Evolutionary conservation across 306 rosid species (phyloP), one percentile per base, ranked within the genome.

Genomic region (Vigna trinervia): DNA sequence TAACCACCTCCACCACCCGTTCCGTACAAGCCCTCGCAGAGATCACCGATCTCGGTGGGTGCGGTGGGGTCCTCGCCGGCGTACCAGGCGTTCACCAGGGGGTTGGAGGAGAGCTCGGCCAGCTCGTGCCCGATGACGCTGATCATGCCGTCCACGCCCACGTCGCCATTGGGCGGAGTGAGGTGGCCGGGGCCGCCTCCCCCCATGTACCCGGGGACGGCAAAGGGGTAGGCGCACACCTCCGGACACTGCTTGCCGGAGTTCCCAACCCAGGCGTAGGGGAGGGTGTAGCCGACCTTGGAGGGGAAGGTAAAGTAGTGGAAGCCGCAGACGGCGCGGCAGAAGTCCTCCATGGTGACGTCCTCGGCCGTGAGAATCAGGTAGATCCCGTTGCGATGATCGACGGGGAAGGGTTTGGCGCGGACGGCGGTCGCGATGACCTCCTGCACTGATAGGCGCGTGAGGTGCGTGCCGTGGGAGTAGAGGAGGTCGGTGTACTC

Each of bases 31-130:
- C 97, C 98, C 78, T 94, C 98, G 5, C 98, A 94, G 52, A 94
- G 28, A 4, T 94, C 98, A 2, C 97, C 96, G 17, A 94, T 90
- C 88, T 94, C 98, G 59, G 96, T 91, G 41, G 98, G 98, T 5
- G 98, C 96, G 39, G 98, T 91, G 0, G 98, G 98, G 20, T 94
- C 98, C 79, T 91, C 97, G 1, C 98, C 98, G 1, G 98, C 98
- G 67, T 94, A 94, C 98, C 97, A 93, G 2, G 98, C 98, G 13
- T 93, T 93, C 15, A 93, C 88, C 36, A 85, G 23, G 17, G 88
- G 88, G 28, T 85, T 85, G 5, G 88, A 85, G 0, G 88, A 81
- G 1, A 85, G 78, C 70, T 85, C 88, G 15, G 88, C 88, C 34
- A 85, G 13, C 15, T 85, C 88, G 6, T 85, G 88, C 8, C 71